These are phyloP conservation scores for Vitis rotundifolia DNA, from an alignment of 164 flowering plant species.

Conservation along the genomic window DNA sequence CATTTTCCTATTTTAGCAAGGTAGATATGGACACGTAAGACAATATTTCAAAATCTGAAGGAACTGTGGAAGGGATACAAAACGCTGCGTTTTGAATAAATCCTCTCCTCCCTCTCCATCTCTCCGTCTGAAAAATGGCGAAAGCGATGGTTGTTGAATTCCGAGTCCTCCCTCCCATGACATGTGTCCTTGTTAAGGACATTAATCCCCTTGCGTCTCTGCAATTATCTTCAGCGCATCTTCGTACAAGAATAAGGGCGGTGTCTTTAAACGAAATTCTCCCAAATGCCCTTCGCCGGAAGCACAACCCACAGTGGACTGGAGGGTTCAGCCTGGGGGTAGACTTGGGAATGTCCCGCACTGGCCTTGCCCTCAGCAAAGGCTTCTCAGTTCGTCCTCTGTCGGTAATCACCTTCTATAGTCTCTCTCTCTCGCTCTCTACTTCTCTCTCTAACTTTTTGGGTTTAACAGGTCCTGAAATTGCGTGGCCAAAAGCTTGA, in stretches of 20 bases:
- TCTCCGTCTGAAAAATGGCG: too few relatives aligned
- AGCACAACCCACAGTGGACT: conserved; percentile 53
- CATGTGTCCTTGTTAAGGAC: too few relatives aligned
- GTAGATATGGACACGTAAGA: too few relatives aligned
- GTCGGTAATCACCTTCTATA: conserved; percentile 40
- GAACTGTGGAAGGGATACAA: too few relatives aligned
- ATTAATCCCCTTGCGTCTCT: too few relatives aligned
- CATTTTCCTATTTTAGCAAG: too few relatives aligned
- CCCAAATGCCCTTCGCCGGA: conserved; percentile 73
- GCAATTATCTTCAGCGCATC: too few relatives aligned
- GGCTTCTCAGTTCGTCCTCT: conserved; percentile 83
- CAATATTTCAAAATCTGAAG: too few relatives aligned
- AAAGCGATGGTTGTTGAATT: too few relatives aligned
- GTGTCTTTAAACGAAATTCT: conserved; percentile 41
- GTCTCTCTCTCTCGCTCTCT: conserved; percentile 3
- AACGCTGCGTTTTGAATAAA: too few relatives aligned
- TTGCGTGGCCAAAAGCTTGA: conserved; percentile 81
- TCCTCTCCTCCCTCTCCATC: too few relatives aligned
- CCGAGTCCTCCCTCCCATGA: too few relatives aligned
- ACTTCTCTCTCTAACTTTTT: not conserved
- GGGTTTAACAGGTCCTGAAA: conserved; percentile 62
- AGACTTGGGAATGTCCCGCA: conserved; percentile 77
- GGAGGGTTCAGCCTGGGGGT: conserved; percentile 87
- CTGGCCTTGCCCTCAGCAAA: conserved; percentile 90
- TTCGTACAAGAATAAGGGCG: not conserved